Percentiles rank a stretch among this genome's conserved stretches.
Evolutionary conservation across 73 alveolate genomes (phyloP).

Genomic region (Symbiodinium natans): DNA sequence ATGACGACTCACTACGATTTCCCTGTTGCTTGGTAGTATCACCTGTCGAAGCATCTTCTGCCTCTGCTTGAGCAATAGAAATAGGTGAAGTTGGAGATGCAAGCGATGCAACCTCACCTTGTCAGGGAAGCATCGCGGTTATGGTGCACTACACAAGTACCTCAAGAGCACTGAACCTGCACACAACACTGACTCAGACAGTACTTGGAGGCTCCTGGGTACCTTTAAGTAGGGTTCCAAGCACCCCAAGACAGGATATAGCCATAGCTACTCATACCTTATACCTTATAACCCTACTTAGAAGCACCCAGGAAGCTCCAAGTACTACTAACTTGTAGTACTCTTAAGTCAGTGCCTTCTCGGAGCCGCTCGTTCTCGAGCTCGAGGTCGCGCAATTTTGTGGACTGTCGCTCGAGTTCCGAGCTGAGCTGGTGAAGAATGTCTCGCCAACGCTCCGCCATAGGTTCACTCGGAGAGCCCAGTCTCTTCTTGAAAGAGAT

Average conservation of each 20-base stretch:
- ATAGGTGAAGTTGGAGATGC: constrained; percentile 19
- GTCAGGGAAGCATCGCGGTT: neutral
- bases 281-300: no score
- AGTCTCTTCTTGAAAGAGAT: neutral
- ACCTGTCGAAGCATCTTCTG: neutral
- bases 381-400: neutral
- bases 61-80: neutral
- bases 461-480: neutral
- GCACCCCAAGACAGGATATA: no score
- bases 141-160: no score
- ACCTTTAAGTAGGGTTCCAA: no score
- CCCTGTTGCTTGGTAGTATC: neutral
- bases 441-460: constrained; percentile 92
- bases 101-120: neutral
- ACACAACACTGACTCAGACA: no score
- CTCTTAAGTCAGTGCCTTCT: neutral
- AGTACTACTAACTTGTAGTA: neutral
- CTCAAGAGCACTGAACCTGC: no score
- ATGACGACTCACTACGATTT: neutral
- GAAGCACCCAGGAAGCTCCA: neutral
- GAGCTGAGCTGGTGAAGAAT: constrained; percentile 41
- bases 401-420: constrained; percentile 65
- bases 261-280: no score
- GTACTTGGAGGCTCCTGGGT: no score
- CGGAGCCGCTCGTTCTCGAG: constrained; percentile 50